phyloP scores from a whole-genome alignment of 495 filamentous ascomycete species.

The Aspergillus bridgeri region DNA sequence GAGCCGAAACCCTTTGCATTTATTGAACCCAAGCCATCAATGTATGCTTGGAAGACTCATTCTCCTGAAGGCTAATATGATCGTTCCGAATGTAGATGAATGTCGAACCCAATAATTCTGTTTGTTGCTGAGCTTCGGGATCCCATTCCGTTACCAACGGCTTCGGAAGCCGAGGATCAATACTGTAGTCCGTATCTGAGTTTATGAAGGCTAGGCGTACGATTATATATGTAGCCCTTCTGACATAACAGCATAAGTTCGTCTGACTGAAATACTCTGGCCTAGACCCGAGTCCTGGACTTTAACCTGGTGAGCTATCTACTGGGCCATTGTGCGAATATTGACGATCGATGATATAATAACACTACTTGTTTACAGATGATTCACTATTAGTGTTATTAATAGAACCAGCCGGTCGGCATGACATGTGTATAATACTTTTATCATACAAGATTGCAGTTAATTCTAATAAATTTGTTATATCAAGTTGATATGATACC shows the following conservation, averaged over 20 bases:
- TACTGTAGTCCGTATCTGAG: too few species aligned
- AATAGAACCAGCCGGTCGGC: neutral
- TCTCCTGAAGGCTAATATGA: too few species aligned
- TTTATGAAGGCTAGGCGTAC: neutral
- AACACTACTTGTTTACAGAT: neutral
- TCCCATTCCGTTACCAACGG: too few species aligned
- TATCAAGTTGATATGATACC: neutral
- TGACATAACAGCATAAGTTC: neutral
- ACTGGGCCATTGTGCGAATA: too few species aligned
- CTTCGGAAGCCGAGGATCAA: too few species aligned
- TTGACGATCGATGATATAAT: constrained; percentile 1
- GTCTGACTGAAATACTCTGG: neutral
- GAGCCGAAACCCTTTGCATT: too few species aligned
- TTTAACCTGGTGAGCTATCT: too few species aligned
- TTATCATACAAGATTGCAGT: neutral
- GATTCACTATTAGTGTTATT: neutral
- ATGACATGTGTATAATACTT: neutral
- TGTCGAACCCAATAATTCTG: too few species aligned
- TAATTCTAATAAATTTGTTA: neutral
- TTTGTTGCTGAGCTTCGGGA: too few species aligned
- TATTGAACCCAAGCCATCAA: too few species aligned
- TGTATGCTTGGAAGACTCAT: too few species aligned
- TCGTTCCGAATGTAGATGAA: too few species aligned
- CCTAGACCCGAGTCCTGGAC: neutral
- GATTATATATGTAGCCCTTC: neutral